Percentiles rank a stretch among this genome's conserved stretches.
Conservation (phyloP, 768 basidiomycete genomes). For the Lactarius tabidus region DNA sequence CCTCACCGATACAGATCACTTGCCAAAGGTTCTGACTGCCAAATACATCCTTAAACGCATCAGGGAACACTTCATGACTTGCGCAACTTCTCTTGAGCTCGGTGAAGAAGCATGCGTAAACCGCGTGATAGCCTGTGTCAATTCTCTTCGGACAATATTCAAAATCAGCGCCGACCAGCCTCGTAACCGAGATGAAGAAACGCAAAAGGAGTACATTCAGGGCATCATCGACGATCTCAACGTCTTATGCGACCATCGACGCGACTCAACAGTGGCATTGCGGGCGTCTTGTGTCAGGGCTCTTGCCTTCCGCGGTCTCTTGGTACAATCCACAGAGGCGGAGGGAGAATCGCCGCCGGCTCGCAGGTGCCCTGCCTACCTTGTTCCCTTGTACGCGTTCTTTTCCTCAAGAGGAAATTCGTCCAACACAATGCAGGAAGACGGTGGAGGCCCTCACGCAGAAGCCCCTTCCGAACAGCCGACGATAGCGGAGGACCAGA, state of each 20-base stretch:
- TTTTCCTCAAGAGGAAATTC: no score
- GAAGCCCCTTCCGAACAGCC: no score
- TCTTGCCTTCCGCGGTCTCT: conserved; percentile 6
- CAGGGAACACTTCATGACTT: conserved; percentile 11
- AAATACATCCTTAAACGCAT: background rate
- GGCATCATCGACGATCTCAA: background rate
- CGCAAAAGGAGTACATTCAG: background rate
- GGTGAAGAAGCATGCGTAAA: background rate
- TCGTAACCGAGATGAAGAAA: background rate
- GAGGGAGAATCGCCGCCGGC: no score
- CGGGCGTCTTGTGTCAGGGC: background rate
- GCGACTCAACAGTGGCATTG: background rate
- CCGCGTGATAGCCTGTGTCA: conserved; percentile 1
- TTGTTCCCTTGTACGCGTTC: no score
- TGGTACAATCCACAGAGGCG: background rate
- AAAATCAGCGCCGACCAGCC: background rate
- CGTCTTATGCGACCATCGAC: background rate
- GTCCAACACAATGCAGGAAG: no score
- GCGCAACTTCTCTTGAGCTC: conserved; percentile 4
- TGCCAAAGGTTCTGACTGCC: background rate
- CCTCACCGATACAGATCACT: background rate
- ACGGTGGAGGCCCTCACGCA: no score
- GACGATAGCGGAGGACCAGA: no score
- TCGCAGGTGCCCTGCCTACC: no score
- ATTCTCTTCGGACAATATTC: conserved; percentile 8